A percentile compares a stretch with the other conserved stretches of the same genome.
Evolutionary conservation across 495 filamentous ascomycete species (phyloP).

Genomic region (Venustampulla echinocandica): DNA sequence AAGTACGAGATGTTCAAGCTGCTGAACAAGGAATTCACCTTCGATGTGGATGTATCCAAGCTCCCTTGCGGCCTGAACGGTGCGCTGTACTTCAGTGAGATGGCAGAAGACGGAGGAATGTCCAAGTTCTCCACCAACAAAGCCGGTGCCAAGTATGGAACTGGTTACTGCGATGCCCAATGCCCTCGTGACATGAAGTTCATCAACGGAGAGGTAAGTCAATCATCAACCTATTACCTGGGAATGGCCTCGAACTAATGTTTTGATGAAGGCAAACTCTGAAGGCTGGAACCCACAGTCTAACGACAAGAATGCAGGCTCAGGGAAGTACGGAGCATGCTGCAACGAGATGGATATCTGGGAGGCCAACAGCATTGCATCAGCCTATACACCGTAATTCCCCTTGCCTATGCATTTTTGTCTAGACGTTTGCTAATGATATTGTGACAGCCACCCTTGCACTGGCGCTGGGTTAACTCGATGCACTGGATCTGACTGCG

Average conservation of each 20-base stretch:
- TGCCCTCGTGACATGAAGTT: slow-evolving; percentile 60
- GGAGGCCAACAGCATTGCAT: slow-evolving; percentile 50
- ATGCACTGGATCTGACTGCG: slow-evolving; percentile 25
- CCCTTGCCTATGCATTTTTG: neutral
- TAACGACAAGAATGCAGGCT: slow-evolving; percentile 45
- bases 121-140: slow-evolving; percentile 47
- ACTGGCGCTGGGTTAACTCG: slow-evolving; percentile 1
- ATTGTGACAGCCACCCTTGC: slow-evolving; percentile 12
- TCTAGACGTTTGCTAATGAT: neutral
- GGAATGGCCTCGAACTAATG: slow-evolving; percentile 28
- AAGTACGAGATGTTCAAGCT: slow-evolving; percentile 55
- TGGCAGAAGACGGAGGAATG: slow-evolving; percentile 57
- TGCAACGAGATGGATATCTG: slow-evolving; percentile 65
- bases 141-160: slow-evolving; percentile 62
- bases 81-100: slow-evolving; percentile 59
- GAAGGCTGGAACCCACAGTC: slow-evolving; percentile 41
- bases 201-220: slow-evolving; percentile 50
- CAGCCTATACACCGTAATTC: slow-evolving; percentile 10
- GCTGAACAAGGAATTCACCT: slow-evolving; percentile 56
- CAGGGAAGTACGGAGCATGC: slow-evolving; percentile 52
- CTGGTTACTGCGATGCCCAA: slow-evolving; percentile 70
- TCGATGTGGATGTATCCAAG: slow-evolving; percentile 59
- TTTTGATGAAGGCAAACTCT: slow-evolving; percentile 38
- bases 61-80: slow-evolving; percentile 67
- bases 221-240: neutral